Evolutionary conservation across 768 basidiomycete species (phyloP).

Genomic region (Punctularia strigosozonata): DNA sequence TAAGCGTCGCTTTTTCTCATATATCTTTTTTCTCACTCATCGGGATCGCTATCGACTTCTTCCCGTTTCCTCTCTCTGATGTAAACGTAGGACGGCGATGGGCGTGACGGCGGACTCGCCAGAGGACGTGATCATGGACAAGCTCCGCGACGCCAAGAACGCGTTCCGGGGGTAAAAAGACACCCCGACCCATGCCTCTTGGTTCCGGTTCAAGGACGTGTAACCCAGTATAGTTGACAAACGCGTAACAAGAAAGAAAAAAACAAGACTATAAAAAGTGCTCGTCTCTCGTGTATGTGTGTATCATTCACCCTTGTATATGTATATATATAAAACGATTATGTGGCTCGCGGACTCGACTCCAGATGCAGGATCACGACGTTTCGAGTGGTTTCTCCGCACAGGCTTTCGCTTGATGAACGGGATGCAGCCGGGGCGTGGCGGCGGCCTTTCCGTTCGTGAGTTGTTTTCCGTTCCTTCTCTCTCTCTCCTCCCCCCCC

Average conservation of each 20-base stretch:
- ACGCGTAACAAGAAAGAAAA: background rate
- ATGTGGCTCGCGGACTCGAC: background rate
- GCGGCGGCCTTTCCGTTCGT: no score
- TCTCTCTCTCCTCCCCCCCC: no score
- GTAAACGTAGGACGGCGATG: slow-evolving; percentile 34
- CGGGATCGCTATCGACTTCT: no score
- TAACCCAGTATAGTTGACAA: background rate
- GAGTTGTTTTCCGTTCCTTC: no score
- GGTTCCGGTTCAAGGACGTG: background rate
- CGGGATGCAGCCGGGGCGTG: no score
- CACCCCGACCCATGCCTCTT: background rate
- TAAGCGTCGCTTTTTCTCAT: slow-evolving; percentile 21
- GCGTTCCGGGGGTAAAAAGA: slow-evolving; percentile 50
- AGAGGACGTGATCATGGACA: slow-evolving; percentile 55
- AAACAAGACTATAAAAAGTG: background rate
- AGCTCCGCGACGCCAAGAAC: slow-evolving; percentile 78
- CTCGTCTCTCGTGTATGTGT: no score
- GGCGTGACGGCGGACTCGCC: slow-evolving; percentile 28
- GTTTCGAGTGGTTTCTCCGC: no score
- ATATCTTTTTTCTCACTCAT: background rate
- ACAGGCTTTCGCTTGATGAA: no score
- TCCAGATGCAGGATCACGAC: no score
- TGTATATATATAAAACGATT: slow-evolving; percentile 6
- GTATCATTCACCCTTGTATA: slow-evolving; percentile 2
- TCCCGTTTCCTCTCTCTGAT: no score